Evolutionary conservation across 2,329 filamentous ascomycete genomes (phyloP), one percentile per base, ranked within the genome.

Genomic region (Cytospora mali): DNA sequence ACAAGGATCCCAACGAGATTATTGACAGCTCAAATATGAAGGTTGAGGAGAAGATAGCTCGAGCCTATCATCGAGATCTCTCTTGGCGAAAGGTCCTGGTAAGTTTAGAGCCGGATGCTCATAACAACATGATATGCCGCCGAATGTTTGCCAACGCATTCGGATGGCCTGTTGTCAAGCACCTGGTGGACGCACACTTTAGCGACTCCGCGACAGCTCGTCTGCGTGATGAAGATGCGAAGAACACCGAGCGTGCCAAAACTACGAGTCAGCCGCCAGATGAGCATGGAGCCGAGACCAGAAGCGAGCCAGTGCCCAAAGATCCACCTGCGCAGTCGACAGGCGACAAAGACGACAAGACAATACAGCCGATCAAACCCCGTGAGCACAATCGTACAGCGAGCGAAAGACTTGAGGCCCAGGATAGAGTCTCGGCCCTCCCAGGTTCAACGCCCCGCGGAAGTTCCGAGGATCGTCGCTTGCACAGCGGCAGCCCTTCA

Each of bases 51-150:
- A 98, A 97, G 77, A 99, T 99, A 68, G 95, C 95, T 1, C 86
- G 95, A 53, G 95, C 93, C 16, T 99, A 99, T 76, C 95, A 99
- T 74, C 87, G 88, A 14, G 92, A 92, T 66, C 78, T 99, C 23
- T 91, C 92, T 1, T 99, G 95, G 95, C 90, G 95, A 52, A 99
- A 99, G 74, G 95, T 99, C 1, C 85, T 99, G 4, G 95, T 99
- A 16, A 90, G 95, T 59, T 82, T 99, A 2, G 94, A 99, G 73
- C 95, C 95, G 0, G 95, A 99, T 75, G 95, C 95, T 0, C 95
- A 99, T 78, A 99, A 99, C 76, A 99, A 99, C 75, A 96, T 99
- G 68, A 90, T 98, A 64, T 95, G 99, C 27, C 89, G 95, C 18
- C 89, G 95, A 61, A 96, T 93, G 88, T 99, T 99, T 74, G 89